phyloP scores from a whole-genome alignment of 2,329 filamentous ascomycete genomes.

The Drechslerella stenobrocha region DNA sequence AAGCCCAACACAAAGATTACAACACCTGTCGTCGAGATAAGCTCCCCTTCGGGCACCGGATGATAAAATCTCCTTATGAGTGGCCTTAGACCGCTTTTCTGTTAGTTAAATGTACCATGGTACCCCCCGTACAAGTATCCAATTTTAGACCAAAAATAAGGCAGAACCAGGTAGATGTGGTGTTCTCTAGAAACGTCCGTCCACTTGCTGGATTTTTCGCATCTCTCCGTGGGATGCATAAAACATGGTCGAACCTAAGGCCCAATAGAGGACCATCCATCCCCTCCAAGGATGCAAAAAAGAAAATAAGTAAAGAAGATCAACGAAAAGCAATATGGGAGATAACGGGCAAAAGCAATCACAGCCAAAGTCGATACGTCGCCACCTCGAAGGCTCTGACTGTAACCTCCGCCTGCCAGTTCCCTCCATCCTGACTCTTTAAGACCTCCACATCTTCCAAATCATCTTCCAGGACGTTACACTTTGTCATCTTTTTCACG shows the following conservation, averaged over 20 bases:
- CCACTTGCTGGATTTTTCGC: not conserved
- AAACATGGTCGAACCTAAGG: not conserved
- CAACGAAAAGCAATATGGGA: not conserved
- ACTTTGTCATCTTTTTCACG: slow-evolving; percentile 77
- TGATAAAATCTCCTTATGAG: not conserved
- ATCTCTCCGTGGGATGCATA: not conserved
- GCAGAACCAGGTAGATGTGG: not conserved
- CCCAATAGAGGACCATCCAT: not conserved
- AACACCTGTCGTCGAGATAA: slow-evolving; percentile 3
- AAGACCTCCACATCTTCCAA: slow-evolving; percentile 62
- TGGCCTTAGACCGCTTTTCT: not conserved
- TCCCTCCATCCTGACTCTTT: slow-evolving; percentile 54
- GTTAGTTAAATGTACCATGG: not conserved
- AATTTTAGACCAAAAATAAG: not conserved
- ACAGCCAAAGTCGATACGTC: slow-evolving; percentile 70
- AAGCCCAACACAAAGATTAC: not conserved
- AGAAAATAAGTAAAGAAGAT: not conserved
- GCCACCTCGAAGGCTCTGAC: slow-evolving; percentile 83
- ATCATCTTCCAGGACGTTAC: slow-evolving; percentile 87
- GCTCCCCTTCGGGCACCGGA: no score
- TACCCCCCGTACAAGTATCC: not conserved
- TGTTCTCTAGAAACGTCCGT: not conserved
- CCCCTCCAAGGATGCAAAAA: not conserved
- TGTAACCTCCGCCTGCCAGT: slow-evolving; percentile 64
- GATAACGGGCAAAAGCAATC: not conserved